Percentiles rank a stretch among this genome's conserved stretches.
These are phyloP conservation scores for Jaenimonas drosophilae DNA, from an alignment of 208 protist genomes.

Conservation along the genomic window DNA sequence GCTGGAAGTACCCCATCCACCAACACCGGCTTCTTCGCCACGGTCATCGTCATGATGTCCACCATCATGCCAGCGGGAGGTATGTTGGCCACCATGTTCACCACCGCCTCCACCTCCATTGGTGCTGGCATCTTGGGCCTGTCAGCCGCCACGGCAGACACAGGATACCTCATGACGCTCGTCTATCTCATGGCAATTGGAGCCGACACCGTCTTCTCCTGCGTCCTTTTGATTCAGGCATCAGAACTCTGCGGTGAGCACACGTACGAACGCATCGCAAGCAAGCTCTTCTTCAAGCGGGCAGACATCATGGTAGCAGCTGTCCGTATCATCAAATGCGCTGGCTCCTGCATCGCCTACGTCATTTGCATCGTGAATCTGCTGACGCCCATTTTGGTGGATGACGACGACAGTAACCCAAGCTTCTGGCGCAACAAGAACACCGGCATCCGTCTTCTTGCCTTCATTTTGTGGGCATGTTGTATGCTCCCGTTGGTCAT, in stretches of 20 bases:
- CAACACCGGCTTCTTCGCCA: too few relatives aligned
- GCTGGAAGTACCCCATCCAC: too few relatives aligned
- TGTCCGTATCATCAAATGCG: constrained; percentile 11
- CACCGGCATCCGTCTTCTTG: constrained; percentile 34
- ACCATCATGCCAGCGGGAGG: constrained; percentile 12
- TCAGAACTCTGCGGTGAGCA: constrained; percentile 14
- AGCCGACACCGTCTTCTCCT: constrained; percentile 15
- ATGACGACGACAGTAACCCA: constrained; percentile 7
- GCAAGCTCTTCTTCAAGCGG: constrained; percentile 4
- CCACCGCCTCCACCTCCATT: constrained; percentile 17
- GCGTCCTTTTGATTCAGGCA: constrained; percentile 10
- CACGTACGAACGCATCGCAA: constrained; percentile 14
- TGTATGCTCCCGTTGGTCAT: constrained; percentile 67
- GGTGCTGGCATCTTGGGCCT: constrained; percentile 31
- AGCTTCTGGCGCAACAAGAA: constrained; percentile 19
- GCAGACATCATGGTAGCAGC: constrained; percentile 11
- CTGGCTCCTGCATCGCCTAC: constrained; percentile 19
- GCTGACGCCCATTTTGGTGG: constrained; percentile 7
- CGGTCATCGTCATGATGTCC: neutral
- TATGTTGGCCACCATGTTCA: constrained; percentile 14
- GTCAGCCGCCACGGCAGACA: constrained; percentile 16
- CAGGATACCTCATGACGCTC: constrained; percentile 16
- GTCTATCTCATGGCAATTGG: constrained; percentile 10
- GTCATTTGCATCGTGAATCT: constrained; percentile 21
- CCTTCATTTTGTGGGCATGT: constrained; percentile 42